These are phyloP conservation scores for Mycena chlorophos DNA, from an alignment of 768 basidiomycete genomes.

Conservation along the genomic window DNA sequence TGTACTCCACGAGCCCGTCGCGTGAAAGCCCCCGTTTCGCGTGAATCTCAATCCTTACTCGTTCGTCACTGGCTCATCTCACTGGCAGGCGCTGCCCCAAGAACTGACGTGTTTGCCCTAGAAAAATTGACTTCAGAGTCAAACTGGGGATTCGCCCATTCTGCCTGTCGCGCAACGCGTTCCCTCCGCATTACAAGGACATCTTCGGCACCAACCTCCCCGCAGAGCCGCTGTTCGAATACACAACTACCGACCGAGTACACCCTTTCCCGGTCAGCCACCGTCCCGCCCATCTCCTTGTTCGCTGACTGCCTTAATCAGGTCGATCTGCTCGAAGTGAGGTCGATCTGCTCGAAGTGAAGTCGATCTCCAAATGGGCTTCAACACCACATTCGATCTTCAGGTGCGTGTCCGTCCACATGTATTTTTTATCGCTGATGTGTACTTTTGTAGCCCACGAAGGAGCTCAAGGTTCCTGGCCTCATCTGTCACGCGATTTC, in stretches of 20 bases:
- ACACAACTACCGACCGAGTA: conserved; percentile 99
- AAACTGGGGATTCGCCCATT: conserved; percentile 99
- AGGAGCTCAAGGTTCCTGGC: conserved; percentile 97
- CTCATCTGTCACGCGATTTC: conserved; percentile 98
- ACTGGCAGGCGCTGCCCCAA: conserved; percentile 4
- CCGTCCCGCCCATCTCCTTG: conserved; percentile 92
- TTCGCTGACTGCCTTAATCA: conserved; percentile 98
- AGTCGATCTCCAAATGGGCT: conserved; percentile 93
- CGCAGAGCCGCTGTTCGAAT: conserved; percentile 93
- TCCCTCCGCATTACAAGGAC: conserved; percentile 98
- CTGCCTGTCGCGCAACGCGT: conserved; percentile 93
- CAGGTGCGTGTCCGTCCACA: conserved; percentile 52
- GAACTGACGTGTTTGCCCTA: conserved; percentile 34
- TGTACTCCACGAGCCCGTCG: conserved; percentile 96
- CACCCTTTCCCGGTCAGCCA: conserved; percentile 89
- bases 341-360: conserved; percentile 87
- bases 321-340: conserved; percentile 97
- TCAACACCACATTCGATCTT: conserved; percentile 98
- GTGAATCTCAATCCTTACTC: conserved; percentile 98
- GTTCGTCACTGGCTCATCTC: conserved; percentile 52
- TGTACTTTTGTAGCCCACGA: conserved; percentile 76
- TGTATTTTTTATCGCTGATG: background rate
- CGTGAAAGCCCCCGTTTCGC: conserved; percentile 96
- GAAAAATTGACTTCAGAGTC: conserved; percentile 97
- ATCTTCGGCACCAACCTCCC: conserved; percentile 96